Conservation (phyloP, 148 eudicot genomes). For the Persicaria tinctoria region DNA sequence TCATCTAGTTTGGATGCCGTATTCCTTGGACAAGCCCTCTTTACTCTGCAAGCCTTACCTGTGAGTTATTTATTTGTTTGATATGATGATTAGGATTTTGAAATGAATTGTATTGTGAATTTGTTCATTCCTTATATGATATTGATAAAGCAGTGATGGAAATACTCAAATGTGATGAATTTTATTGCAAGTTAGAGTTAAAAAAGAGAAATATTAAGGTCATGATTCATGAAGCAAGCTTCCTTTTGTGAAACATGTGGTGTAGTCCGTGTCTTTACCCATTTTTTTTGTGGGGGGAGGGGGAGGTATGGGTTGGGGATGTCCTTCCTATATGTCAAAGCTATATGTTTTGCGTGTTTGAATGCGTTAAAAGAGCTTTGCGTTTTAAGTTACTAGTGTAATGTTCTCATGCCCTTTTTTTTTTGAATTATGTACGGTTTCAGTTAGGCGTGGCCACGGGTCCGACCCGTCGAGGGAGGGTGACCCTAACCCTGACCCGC, state of each 20-base stretch:
- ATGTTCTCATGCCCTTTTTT: neutral
- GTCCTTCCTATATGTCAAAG: neutral
- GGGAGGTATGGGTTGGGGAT: neutral
- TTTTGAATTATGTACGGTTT: neutral
- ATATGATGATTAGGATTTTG: neutral
- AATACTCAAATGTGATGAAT: too few relatives aligned
- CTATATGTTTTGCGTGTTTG: neutral
- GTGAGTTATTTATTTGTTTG: constrained; percentile 37
- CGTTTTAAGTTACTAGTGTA: neutral
- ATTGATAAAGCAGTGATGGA: neutral
- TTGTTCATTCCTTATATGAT: neutral
- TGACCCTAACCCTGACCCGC: too few relatives aligned
- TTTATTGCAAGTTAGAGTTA: neutral
- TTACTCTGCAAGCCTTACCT: constrained; percentile 74
- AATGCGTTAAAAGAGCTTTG: neutral
- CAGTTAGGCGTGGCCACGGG: too few relatives aligned
- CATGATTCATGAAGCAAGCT: neutral
- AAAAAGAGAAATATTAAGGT: neutral
- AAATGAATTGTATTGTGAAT: neutral
- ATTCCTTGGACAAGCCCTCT: constrained; percentile 78
- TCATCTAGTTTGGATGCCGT: constrained; percentile 92
- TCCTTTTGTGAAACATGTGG: neutral
- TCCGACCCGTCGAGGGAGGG: too few relatives aligned
- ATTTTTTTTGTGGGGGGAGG: neutral
- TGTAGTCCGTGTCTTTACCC: neutral